Evolutionary conservation across 73 alveolate genomes (phyloP).

Genomic region (Halteria grandinella): DNA sequence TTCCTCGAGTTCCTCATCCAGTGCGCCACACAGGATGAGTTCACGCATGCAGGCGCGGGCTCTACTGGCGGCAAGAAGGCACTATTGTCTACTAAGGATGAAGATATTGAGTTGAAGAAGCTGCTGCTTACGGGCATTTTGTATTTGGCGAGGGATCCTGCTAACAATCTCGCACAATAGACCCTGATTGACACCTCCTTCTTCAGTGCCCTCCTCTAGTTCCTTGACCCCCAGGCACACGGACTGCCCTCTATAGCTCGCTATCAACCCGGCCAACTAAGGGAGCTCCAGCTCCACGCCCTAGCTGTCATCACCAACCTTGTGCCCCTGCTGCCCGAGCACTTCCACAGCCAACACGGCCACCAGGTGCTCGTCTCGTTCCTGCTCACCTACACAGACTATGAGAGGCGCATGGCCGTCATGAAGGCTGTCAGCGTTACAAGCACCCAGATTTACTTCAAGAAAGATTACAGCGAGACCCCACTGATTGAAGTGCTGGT

Average conservation of each 20-base stretch:
- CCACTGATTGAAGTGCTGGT: slow-evolving; percentile 92
- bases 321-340: slow-evolving; percentile 84
- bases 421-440: slow-evolving; percentile 81
- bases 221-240: slow-evolving; percentile 89
- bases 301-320: slow-evolving; percentile 62
- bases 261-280: slow-evolving; percentile 95
- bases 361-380: slow-evolving; percentile 79
- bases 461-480: slow-evolving; percentile 91
- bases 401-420: slow-evolving; percentile 82
- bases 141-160: slow-evolving; percentile 74
- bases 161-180: slow-evolving; percentile 69
- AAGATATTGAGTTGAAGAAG: slow-evolving; percentile 96
- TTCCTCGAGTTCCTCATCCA: slow-evolving; percentile 87
- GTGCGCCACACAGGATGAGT: slow-evolving; percentile 95
- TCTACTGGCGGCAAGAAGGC: slow-evolving; percentile 58
- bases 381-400: slow-evolving; percentile 79
- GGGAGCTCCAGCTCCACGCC: slow-evolving; percentile 88
- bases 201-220: slow-evolving; percentile 84
- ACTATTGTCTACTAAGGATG: slow-evolving; percentile 91
- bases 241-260: slow-evolving; percentile 86
- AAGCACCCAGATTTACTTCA: slow-evolving; percentile 73
- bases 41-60: slow-evolving; percentile 70
- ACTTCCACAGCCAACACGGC: slow-evolving; percentile 83
- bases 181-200: slow-evolving; percentile 81
- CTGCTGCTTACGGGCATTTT: slow-evolving; percentile 92